Conservation (phyloP, 2,329 filamentous ascomycete species). For the Nigrospora sphaerica region DNA sequence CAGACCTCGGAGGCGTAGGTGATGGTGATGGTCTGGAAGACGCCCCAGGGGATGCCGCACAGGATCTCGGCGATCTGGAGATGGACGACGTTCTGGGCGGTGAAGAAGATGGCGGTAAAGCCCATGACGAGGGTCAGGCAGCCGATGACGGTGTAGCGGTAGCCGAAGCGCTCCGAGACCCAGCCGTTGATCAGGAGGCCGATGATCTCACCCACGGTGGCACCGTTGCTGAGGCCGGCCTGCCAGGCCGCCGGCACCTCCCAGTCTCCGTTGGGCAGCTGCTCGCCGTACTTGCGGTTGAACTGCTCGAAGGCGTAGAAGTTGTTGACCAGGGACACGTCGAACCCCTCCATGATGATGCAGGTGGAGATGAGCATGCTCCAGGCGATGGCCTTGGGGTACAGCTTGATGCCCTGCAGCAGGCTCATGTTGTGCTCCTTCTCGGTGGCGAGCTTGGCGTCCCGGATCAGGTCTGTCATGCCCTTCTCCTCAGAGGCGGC, state of each 20-base stretch:
- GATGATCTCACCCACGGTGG: conserved; percentile 51
- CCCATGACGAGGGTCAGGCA: conserved; percentile 46
- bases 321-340: conserved; percentile 74
- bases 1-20: conserved; percentile 69
- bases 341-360: conserved; percentile 88
- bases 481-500: conserved; percentile 11
- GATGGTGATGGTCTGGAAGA: conserved; percentile 51
- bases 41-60: conserved; percentile 56
- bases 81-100: conserved; percentile 50
- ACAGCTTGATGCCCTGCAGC: conserved; percentile 69
- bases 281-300: conserved; percentile 49
- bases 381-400: conserved; percentile 82
- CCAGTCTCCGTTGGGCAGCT: conserved; percentile 35
- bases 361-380: conserved; percentile 82
- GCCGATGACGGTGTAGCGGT: conserved; percentile 55
- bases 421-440: conserved; percentile 67
- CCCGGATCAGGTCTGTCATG: conserved; percentile 30
- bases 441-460: conserved; percentile 43
- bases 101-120: conserved; percentile 60
- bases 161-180: conserved; percentile 61
- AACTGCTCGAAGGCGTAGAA: conserved; percentile 60
- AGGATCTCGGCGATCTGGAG: conserved; percentile 56
- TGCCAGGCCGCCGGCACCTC: conserved; percentile 57
- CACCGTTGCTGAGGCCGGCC: conserved; percentile 49
- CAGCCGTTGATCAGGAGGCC: conserved; percentile 61